Base-by-base conservation (phyloP, 176 grass and related monocot genomes). In the Paspalum vaginatum region DNA sequence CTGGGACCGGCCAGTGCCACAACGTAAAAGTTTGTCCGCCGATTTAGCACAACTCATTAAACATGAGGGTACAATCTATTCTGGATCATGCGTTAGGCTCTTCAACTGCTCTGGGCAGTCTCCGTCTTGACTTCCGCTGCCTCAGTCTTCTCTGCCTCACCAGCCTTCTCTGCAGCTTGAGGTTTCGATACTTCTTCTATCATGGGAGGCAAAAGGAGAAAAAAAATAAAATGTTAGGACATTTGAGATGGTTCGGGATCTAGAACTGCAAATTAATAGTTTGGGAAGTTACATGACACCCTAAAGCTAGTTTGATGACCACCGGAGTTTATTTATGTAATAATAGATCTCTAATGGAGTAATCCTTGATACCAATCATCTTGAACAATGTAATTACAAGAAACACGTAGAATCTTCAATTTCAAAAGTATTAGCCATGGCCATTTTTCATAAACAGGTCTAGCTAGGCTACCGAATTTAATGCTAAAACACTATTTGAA, bases 101-200 rank as follows among this genome's bases (percentile, higher is more conserved):
- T 84, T 92, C 45, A 74, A 16, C 76, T 84, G 87, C 64, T 83
- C 52, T 79, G 43, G 50, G 75, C 43, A 18, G 86, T 22, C 72
- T 89, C 87, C 1, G 55, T 64, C 58, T 86, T 87, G 20, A 24
- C 80, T 15, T 81, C 84, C 8, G 46, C 45, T 22, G 83, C 83
- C 74, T 83, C 46, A 0, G 61, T 25, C 69, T 86, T 79, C 47
- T 61, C 65, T 0, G 53, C 77, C 13, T 77, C 81, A 8, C 24
- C 87, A 48, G 71, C 39, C 70, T 92, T 83, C 70, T 70, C 79
- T 0, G 41, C 76, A 37, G 71, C 73, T 73, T 82, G 74, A 75
- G 79, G 83, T 79, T 92, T 86, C 0, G 83, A 85, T 40, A 82
- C 86, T 79, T 88, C 85, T 85, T 81, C 66, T 91, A 61, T 24